Base-by-base conservation (phyloP, 352 stramenopile species). In the Pythium phragmiticola region DNA sequence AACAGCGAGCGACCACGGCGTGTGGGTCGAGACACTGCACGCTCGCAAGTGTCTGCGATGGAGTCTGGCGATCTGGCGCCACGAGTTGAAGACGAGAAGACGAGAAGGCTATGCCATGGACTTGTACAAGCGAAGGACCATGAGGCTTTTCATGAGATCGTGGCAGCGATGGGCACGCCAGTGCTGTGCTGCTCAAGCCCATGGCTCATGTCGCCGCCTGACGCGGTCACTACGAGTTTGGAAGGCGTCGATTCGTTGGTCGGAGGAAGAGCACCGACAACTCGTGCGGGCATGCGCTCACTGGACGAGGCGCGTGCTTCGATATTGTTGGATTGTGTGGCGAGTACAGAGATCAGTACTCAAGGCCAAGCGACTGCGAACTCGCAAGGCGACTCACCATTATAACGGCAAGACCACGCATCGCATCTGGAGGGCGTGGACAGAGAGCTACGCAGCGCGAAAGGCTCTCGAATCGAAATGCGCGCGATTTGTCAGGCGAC, bases 11-110 rank as follows among this genome's bases (percentile, higher is more conserved):
- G 71, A 78, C 26, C 70, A 79, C 45, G 50, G 59, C 3, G 39
- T 63, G 4, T 90, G 78, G 81, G 51, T 88, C 9, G 37, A 71
- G 23, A 72, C 82, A 42, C 70, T 78, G 1, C 52, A 57, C 0
- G 42, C 37, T 17, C 65, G 80, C 2, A 53, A 41, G 12, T 41
- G 42, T 9, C 46, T 78, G 33, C 66, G 78, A 14, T 17, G 17
- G 0, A 59, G 47, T 5, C 34, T 87, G 13, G 1, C 17, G 0
- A 46, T 56, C n/a, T 89, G 80, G 80, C 56, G 50, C 43, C 7
- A 41, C 23, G 52, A 36, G 7, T 34, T 68, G 7, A 3, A 28
- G 3, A 55, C 7, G 0, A 57, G 57, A 33, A 43, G 47, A 9
- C 37, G 36, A 21, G 48, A 50, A 3, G 13, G 21, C 2, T 21